Conservation (phyloP, 345 rosid genomes). For the Hibiscus tridactylites region DNA sequence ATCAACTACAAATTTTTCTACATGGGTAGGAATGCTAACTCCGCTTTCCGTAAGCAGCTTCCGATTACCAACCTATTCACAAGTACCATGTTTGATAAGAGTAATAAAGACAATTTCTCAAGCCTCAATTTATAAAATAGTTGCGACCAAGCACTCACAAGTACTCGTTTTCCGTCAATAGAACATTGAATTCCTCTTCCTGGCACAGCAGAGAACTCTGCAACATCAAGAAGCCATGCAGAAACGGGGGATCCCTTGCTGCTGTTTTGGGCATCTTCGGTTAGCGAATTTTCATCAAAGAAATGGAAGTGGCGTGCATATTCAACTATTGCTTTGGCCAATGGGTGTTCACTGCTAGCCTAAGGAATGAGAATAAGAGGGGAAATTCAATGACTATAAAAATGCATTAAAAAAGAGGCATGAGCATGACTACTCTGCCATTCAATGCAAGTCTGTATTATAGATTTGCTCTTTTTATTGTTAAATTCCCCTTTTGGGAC, state of each 20-base stretch:
- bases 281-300: slow-evolving; percentile 51
- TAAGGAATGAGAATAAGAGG: slow-evolving; percentile 17
- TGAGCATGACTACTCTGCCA: not conserved
- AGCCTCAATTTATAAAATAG: not conserved
- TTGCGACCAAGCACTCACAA: slow-evolving; percentile 35
- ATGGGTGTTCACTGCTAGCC: slow-evolving; percentile 99
- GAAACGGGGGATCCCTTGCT: slow-evolving; percentile 28
- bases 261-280: slow-evolving; percentile 28
- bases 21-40: slow-evolving; percentile 42
- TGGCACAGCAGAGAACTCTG: slow-evolving; percentile 71
- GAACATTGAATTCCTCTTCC: slow-evolving; percentile 84
- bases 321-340: slow-evolving; percentile 81
- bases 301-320: slow-evolving; percentile 90
- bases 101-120: not conserved
- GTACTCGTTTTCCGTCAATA: slow-evolving; percentile 49
- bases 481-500: not conserved
- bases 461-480: not conserved
- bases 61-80: slow-evolving; percentile 80
- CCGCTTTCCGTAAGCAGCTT: slow-evolving; percentile 71
- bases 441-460: not conserved
- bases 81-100: not conserved
- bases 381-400: not conserved
- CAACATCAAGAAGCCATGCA: slow-evolving; percentile 71
- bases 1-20: slow-evolving; percentile 64
- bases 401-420: not conserved